These are phyloP conservation scores for Pyrenochaeta sp. DNA, from an alignment of 2,329 filamentous ascomycete genomes.

Conservation along the genomic window DNA sequence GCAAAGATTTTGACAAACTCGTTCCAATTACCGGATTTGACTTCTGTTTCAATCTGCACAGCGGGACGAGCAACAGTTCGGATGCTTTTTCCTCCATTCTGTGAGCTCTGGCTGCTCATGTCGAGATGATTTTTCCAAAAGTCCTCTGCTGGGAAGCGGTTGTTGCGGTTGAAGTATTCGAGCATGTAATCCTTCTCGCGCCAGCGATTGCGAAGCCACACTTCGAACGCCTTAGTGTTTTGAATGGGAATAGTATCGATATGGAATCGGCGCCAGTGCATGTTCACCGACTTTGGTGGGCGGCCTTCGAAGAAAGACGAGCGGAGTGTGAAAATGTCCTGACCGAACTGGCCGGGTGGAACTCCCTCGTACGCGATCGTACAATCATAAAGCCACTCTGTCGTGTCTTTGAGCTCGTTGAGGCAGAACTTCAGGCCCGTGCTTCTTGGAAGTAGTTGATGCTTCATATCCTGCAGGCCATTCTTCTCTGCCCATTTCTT, in stretches of 20 bases:
- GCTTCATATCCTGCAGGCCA: constrained; percentile 74
- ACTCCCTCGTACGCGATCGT: constrained; percentile 96
- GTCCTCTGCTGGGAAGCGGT: constrained; percentile 77
- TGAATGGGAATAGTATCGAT: constrained; percentile 82
- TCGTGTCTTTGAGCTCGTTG: constrained; percentile 73
- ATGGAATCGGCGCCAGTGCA: constrained; percentile 91
- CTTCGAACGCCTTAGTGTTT: constrained; percentile 75
- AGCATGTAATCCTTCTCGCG: constrained; percentile 89
- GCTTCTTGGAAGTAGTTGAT: constrained; percentile 78
- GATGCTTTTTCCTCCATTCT: constrained; percentile 41
- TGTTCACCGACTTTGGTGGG: constrained; percentile 93
- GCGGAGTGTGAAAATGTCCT: constrained; percentile 84
- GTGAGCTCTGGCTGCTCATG: constrained; percentile 42
- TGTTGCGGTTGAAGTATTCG: constrained; percentile 77
- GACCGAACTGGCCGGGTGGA: constrained; percentile 76
- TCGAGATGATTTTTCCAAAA: constrained; percentile 52
- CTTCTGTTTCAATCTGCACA: constrained; percentile 57
- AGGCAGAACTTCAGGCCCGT: constrained; percentile 83
- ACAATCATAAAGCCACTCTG: constrained; percentile 89
- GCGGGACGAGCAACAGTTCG: constrained; percentile 45
- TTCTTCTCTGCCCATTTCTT: constrained; percentile 79
- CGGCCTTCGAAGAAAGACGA: constrained; percentile 90
- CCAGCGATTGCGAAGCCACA: constrained; percentile 88
- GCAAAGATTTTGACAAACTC: constrained; percentile 61
- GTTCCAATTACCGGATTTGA: constrained; percentile 59